Base-by-base conservation (phyloP, 129 eudicot species). In the Cynara cardunculus region DNA sequence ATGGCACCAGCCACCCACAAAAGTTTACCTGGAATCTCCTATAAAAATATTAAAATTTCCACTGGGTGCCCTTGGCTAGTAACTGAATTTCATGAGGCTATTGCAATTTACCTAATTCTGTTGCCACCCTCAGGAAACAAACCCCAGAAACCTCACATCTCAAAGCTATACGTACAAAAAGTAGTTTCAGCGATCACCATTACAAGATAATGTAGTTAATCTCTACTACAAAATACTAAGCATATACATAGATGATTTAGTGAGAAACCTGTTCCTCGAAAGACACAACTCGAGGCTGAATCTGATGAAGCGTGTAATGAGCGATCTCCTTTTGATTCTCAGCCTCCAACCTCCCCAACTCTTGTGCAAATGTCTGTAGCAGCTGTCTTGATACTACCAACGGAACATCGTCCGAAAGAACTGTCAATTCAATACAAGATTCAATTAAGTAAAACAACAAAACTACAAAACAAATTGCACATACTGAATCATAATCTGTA, bases 281-380 rank as follows among this genome's bases (percentile, higher is more conserved):
- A 0, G 99, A 95, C 19, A 95, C 99, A 21, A 95, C 99, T 27
- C 97, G 90, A 61, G 97, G 99, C 87, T 95, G 99, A 81, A 95
- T 92, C 93, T 90, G 97, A 75, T 85, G 88, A 7, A 95, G 97
- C 14, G 97, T 89, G 79, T 95, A 92, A 83, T 95, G 92, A 4
- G 97, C 94, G 31, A 95, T 92, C 80, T 95, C 94, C 94, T 95
- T 95, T 73, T 95, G 99, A 75, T 78, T 80, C 76, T 92, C 97
- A 7, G 97, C 84, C 85, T 95, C 94, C 86, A 95, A 59, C 37
- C 76, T 89, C 30, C 94, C 99, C 73, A 95, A 79, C 74, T 95
- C 99, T 39, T 88, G 92, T 16, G 99, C 99, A 72, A 94, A 91
- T 14, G 91, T 90, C 89, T 94, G 98, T 82, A 94, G 62, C n/a